These are phyloP conservation scores for Microdochium nivale DNA, from an alignment of 2,329 filamentous ascomycete genomes.

Conservation along the genomic window DNA sequence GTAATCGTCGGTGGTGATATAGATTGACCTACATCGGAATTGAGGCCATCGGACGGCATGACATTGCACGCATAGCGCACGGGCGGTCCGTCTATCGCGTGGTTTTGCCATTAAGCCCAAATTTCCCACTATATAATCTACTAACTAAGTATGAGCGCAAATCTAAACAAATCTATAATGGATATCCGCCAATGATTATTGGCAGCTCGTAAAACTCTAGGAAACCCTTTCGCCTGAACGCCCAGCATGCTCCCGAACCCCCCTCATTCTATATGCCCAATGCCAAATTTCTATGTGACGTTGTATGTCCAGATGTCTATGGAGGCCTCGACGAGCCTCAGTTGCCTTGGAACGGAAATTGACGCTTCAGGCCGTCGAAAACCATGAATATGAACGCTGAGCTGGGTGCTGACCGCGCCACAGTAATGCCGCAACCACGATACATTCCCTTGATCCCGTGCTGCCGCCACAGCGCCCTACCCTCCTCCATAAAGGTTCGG, in stretches of 20 bases:
- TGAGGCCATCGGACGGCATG: too few relatives aligned
- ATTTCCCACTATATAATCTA: too few relatives aligned
- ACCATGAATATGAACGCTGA: conserved; percentile 98
- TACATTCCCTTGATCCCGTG: conserved; percentile 82
- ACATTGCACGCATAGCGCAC: too few relatives aligned
- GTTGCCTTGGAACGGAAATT: conserved; percentile 42
- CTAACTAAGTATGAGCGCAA: too few relatives aligned
- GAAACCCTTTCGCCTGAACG: neutral
- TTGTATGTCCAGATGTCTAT: neutral
- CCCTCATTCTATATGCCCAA: neutral
- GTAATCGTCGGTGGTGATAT: too few relatives aligned
- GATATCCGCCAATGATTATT: neutral
- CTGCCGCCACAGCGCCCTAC: conserved; percentile 66
- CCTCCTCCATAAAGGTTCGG: conserved; percentile 65
- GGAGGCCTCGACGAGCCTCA: conserved; percentile 6
- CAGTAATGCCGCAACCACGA: conserved; percentile 90
- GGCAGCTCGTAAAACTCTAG: neutral
- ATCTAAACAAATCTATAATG: neutral
- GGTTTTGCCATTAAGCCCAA: too few relatives aligned
- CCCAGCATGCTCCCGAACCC: neutral
- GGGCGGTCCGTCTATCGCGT: too few relatives aligned
- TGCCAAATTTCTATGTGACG: neutral
- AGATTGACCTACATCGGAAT: too few relatives aligned
- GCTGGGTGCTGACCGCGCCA: conserved; percentile 78
- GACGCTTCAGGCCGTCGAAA: conserved; percentile 74